Base-by-base conservation (phyloP, 2,329 filamentous ascomycete genomes). In the Pseudogymnoascus sp. region DNA sequence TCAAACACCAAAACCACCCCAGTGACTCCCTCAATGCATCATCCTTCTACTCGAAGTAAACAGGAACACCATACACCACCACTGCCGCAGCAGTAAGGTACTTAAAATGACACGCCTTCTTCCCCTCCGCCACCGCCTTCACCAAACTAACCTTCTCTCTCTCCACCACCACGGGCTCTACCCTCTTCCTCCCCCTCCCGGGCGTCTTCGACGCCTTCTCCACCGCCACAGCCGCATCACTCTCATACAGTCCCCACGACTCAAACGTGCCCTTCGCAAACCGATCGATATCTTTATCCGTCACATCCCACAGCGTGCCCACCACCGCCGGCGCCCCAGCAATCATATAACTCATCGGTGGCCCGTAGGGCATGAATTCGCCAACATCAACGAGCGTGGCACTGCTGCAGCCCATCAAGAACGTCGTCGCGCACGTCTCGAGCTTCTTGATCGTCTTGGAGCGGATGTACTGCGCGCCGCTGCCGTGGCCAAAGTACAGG, bases 241-340 rank as follows among this genome's bases (percentile, higher is more conserved):
- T 66, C 2, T 67, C 66, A 56, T 72, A 70, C 37, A 99, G 72
- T 0, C 94, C 94, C 94, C 94, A 99, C 67, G 87, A 81, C 70
- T 94, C 88, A 71, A 96, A 88, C 2, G 88, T 77, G 23, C 81
- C 79, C 33, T 86, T 84, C 0, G 92, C 89, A 72, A 96, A 95
- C 15, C 92, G 88, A 75, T 99, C 95, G 71, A 96, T 96, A 72
- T 99, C 94, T 68, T 89, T 89, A 71, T 99, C 94, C 8, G 94
- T 99, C 57, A 99, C 94, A 72, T 99, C 94, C 94, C 94, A 99
- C 35, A 99, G 78, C 13, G 92, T 96, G 48, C 91, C 94, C 2
- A 97, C 85, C 8, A 97, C 83, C 0, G 92, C 91, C 3, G 90
- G 91, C 66, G 82, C 84, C 1, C 90, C 92, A 0, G 91, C 92